These are phyloP conservation scores for Scorias spongiosa DNA, from an alignment of 2,329 filamentous ascomycete species.

Conservation along the genomic window DNA sequence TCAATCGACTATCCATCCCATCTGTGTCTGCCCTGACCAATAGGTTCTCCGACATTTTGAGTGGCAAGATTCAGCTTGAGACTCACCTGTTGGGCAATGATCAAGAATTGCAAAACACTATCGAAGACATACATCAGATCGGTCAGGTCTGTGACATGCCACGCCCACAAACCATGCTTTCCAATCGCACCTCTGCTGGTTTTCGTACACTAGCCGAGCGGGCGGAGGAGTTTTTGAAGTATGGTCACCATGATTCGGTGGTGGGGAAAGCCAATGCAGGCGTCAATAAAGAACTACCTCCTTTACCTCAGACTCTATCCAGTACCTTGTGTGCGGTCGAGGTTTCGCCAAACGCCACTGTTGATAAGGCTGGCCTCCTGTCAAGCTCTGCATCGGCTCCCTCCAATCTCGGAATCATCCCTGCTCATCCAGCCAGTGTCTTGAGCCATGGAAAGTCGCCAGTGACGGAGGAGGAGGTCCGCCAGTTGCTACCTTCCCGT, in stretches of 20 bases:
- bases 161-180: constrained; percentile 19
- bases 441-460: constrained; percentile 16
- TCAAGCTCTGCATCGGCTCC: constrained; percentile 20
- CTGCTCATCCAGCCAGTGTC: constrained; percentile 14
- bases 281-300: constrained; percentile 22
- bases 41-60: constrained; percentile 30
- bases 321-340: constrained; percentile 14
- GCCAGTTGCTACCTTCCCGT: constrained; percentile 15
- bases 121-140: constrained; percentile 20
- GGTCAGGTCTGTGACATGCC: constrained; percentile 8
- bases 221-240: constrained; percentile 22
- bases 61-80: constrained; percentile 24
- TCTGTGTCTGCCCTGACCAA: constrained; percentile 30
- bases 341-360: constrained; percentile 9
- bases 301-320: constrained; percentile 11
- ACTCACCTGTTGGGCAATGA: constrained; percentile 19
- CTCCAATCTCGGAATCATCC: constrained; percentile 12
- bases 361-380: constrained; percentile 14
- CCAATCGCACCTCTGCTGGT: constrained; percentile 21
- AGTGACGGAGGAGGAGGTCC: constrained; percentile 17
- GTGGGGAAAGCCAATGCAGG: constrained; percentile 7
- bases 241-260: constrained; percentile 22
- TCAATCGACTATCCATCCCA: constrained; percentile 31
- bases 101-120: constrained; percentile 21
- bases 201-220: constrained; percentile 23